phyloP scores from a whole-genome alignment of 805 yeast genomes.

The Yarrowia sp. region DNA sequence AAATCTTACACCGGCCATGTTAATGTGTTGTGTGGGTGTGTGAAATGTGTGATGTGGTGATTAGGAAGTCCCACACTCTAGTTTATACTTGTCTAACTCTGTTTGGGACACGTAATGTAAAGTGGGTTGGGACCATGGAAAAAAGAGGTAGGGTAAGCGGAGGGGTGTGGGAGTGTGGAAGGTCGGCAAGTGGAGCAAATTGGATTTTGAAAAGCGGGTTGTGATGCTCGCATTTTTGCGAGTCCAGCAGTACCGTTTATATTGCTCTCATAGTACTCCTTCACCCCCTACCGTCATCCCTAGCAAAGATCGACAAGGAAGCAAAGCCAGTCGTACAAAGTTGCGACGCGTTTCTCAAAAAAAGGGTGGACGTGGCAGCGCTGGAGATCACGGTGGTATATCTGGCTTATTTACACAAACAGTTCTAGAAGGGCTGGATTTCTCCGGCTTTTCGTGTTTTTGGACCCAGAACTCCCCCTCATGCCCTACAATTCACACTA shows the following conservation, averaged over 20 bases:
- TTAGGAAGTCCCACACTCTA: background rate
- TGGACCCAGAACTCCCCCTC: no score
- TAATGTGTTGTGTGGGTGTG: background rate
- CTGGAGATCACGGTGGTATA: background rate
- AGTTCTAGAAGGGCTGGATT: no score
- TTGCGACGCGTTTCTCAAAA: constrained; percentile 5
- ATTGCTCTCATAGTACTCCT: no score
- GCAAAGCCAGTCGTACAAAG: background rate
- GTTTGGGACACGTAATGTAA: constrained; percentile 24
- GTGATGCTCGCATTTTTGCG: background rate
- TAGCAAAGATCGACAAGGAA: background rate
- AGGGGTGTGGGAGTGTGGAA: background rate
- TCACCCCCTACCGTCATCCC: background rate
- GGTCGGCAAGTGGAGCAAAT: background rate
- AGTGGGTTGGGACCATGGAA: constrained; percentile 17
- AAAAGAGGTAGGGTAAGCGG: constrained; percentile 21
- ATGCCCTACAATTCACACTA: no score
- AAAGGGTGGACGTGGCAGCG: background rate
- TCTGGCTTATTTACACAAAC: no score
- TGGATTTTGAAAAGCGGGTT: background rate
- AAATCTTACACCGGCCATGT: constrained; percentile 58
- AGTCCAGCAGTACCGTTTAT: background rate
- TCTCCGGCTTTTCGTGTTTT: no score
- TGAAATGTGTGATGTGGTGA: background rate
- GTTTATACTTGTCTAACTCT: background rate